phyloP scores from a whole-genome alignment of 106 monocot genomes.

The Hemerocallis citrina region DNA sequence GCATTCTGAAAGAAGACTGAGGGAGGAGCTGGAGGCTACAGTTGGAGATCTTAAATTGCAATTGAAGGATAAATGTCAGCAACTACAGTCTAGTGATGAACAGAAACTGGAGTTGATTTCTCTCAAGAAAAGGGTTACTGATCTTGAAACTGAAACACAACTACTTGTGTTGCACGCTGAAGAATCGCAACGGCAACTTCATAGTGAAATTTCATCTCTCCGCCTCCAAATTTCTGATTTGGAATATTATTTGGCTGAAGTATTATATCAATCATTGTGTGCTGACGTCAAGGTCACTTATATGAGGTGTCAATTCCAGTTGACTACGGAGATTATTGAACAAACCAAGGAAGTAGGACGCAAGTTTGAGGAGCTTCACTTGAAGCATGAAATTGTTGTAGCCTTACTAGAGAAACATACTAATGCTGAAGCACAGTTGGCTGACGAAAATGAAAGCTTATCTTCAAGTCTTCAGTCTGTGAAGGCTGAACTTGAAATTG shows the following conservation, averaged over 20 bases:
- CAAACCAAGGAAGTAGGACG: constrained; percentile 14
- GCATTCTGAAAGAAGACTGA: constrained; percentile 21
- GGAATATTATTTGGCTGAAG: constrained; percentile 30
- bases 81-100: constrained; percentile 34
- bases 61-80: constrained; percentile 36
- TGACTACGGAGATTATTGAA: constrained; percentile 14
- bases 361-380: constrained; percentile 25
- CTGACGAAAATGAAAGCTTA: constrained; percentile 33
- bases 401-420: constrained; percentile 10
- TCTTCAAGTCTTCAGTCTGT: constrained; percentile 18
- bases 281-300: constrained; percentile 47
- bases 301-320: constrained; percentile 30
- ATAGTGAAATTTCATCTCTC: constrained; percentile 22
- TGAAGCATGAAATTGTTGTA: constrained; percentile 21
- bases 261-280: constrained; percentile 27
- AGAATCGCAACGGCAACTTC: constrained; percentile 24
- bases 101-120: constrained; percentile 32
- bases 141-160: constrained; percentile 46
- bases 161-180: constrained; percentile 18
- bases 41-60: constrained; percentile 44
- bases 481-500: constrained; percentile 22
- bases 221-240: constrained; percentile 21
- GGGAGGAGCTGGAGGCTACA: constrained; percentile 36
- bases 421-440: constrained; percentile 21
- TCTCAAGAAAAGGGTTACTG: constrained; percentile 28